Evolutionary conservation across 441 rosid species (phyloP).

Genomic region (Euphorbia schlechtendalii): DNA sequence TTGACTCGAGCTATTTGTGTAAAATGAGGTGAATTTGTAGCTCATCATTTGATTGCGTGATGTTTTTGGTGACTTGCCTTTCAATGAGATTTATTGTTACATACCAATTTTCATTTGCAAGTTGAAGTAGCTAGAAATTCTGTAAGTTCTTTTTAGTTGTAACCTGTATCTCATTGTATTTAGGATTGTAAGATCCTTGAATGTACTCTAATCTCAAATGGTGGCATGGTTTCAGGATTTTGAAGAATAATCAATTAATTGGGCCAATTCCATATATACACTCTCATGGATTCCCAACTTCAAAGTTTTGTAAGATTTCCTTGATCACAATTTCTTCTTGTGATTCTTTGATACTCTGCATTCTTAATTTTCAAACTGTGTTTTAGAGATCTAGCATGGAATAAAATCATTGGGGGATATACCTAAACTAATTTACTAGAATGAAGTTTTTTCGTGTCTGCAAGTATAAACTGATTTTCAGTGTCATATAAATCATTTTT

Average conservation of each 20-base stretch:
- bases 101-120: no score
- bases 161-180: neutral
- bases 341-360: neutral
- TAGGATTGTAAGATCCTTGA: neutral
- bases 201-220: neutral
- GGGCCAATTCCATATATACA: conserved; percentile 79
- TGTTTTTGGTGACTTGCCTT: no score
- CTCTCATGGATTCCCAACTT: conserved; percentile 88
- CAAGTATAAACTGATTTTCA: no score
- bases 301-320: conserved; percentile 56
- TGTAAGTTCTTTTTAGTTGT: conserved; percentile 42
- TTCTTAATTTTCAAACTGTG: conserved; percentile 3
- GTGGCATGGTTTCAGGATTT: conserved; percentile 31
- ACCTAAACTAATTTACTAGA: conserved; percentile 93
- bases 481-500: neutral
- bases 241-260: conserved; percentile 78
- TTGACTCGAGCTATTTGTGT: no score
- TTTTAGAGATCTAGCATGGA: conserved; percentile 80
- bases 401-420: conserved; percentile 80
- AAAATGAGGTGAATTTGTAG: no score
- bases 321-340: neutral
- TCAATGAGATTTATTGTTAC: no score
- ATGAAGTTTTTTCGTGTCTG: conserved; percentile 89
- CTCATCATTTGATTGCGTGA: no score
- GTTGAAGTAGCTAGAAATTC: conserved; percentile 65